A percentile compares a stretch with the other conserved stretches of the same genome.
Evolutionary conservation across 768 basidiomycete species (phyloP).

Genomic region (Amanita subjunquillea): DNA sequence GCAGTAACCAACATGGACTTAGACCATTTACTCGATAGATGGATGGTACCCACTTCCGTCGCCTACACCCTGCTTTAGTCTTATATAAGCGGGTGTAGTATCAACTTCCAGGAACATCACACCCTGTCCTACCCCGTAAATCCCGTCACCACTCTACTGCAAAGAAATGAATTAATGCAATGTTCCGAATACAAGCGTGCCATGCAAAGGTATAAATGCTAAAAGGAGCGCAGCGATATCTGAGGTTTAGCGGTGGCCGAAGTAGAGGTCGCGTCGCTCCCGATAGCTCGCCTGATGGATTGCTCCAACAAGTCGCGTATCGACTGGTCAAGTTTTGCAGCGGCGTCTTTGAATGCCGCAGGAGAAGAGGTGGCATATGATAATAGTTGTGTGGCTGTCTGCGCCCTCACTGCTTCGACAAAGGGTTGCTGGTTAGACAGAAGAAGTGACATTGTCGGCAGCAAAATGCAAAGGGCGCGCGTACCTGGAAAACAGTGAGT

Average conservation of each 20-base stretch:
- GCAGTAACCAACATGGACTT: too few species aligned
- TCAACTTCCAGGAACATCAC: too few species aligned
- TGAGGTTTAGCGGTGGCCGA: conserved; percentile 49
- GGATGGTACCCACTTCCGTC: too few species aligned
- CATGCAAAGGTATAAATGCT: conserved; percentile 8
- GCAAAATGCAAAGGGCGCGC: conserved; percentile 54
- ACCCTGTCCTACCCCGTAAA: too few species aligned
- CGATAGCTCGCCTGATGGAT: conserved; percentile 69
- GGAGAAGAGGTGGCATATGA: conserved; percentile 64
- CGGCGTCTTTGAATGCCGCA: conserved; percentile 76
- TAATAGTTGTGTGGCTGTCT: conserved; percentile 59
- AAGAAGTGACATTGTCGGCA: conserved; percentile 68
- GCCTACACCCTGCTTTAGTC: too few species aligned
- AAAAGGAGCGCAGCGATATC: conserved; percentile 70
- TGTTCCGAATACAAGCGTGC: too few species aligned
- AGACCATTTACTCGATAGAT: too few species aligned
- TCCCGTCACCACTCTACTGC: too few species aligned
- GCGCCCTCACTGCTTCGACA: conserved; percentile 36
- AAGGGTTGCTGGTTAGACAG: conserved; percentile 41
- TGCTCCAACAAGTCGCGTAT: conserved; percentile 60
- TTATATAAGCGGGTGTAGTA: too few species aligned
- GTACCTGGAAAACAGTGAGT: conserved; percentile 34
- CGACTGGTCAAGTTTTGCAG: conserved; percentile 48
- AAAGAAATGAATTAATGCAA: too few species aligned
- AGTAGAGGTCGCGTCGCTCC: conserved; percentile 24